phyloP scores from a whole-genome alignment of 805 yeast species.

The Saccharomycopsis capsularis region DNA sequence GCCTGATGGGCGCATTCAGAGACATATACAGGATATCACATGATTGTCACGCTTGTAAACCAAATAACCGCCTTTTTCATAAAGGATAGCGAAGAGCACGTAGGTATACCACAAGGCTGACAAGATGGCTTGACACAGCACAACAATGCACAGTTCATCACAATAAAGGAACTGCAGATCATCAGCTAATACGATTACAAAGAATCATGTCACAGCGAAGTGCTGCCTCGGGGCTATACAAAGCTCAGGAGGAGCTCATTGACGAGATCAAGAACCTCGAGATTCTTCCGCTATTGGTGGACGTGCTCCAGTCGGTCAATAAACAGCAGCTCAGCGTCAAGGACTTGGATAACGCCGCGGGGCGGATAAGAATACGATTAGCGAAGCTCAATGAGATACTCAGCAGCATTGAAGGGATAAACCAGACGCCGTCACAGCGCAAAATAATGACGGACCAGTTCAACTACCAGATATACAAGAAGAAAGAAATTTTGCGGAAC shows the following conservation, averaged over 20 bases:
- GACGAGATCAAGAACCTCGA: conserved; percentile 18
- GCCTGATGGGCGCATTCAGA: too few species aligned
- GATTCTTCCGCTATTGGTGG: conserved; percentile 13
- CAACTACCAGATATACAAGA: conserved; percentile 10
- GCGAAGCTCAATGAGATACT: conserved; percentile 33
- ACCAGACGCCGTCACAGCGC: conserved; percentile 23
- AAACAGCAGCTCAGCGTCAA: conserved; percentile 10
- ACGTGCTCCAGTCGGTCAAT: conserved; percentile 11
- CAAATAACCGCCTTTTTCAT: too few species aligned
- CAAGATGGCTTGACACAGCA: too few species aligned
- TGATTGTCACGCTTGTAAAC: neutral
- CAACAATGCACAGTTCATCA: too few species aligned
- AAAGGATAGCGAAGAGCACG: too few species aligned
- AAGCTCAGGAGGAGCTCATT: conserved; percentile 1
- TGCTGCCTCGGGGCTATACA: too few species aligned
- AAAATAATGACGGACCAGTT: conserved; percentile 12
- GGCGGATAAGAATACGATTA: conserved; percentile 15
- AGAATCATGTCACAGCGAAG: too few species aligned
- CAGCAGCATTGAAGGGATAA: conserved; percentile 27
- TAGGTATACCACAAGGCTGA: too few species aligned
- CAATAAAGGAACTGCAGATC: too few species aligned
- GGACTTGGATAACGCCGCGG: conserved; percentile 18
- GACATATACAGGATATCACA: neutral
- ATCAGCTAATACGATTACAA: too few species aligned
- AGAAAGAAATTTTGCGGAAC: conserved; percentile 6